A percentile compares a stretch with the other conserved stretches of the same genome.
Conservation (phyloP, 768 basidiomycete genomes). For the Fomitopsis serialis region DNA sequence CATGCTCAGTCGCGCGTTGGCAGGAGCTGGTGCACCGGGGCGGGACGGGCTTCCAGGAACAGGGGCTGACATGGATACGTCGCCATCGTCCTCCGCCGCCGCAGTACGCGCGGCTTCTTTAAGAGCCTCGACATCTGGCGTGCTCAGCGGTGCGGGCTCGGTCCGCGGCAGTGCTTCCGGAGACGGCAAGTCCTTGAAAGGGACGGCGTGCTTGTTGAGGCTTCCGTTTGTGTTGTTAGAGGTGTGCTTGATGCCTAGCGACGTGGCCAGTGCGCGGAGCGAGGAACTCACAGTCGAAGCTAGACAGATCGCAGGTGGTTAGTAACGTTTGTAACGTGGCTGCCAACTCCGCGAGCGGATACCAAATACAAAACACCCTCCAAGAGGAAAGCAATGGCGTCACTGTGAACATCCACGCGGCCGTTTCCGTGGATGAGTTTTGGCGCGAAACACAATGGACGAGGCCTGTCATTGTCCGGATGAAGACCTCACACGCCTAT, state of each 20-base stretch:
- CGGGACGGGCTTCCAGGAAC: conserved; percentile 56
- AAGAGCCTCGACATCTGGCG: conserved; percentile 18
- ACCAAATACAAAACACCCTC: no score
- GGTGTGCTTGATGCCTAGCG: conserved; percentile 63
- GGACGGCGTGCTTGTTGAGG: conserved; percentile 13
- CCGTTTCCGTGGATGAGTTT: no score
- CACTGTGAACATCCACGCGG: no score
- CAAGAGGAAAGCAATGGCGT: no score
- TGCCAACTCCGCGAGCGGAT: not conserved
- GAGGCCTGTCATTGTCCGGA: no score
- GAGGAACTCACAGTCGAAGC: conserved; percentile 66
- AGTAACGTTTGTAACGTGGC: not conserved
- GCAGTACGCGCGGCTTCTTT: not conserved
- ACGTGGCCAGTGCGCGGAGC: conserved; percentile 70
- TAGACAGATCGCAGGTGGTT: conserved; percentile 18
- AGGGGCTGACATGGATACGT: conserved; percentile 28
- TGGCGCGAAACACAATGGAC: no score
- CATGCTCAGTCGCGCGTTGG: conserved; percentile 55
- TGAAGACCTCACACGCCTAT: no score
- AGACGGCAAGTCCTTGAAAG: conserved; percentile 12
- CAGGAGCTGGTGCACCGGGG: conserved; percentile 56
- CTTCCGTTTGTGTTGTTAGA: conserved; percentile 22
- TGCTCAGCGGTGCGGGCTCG: conserved; percentile 40
- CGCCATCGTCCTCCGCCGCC: conserved; percentile 4
- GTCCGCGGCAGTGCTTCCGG: conserved; percentile 13